These are phyloP conservation scores for Boletus smithii DNA, from an alignment of 1,284 basidiomycete genomes.

Conservation along the genomic window DNA sequence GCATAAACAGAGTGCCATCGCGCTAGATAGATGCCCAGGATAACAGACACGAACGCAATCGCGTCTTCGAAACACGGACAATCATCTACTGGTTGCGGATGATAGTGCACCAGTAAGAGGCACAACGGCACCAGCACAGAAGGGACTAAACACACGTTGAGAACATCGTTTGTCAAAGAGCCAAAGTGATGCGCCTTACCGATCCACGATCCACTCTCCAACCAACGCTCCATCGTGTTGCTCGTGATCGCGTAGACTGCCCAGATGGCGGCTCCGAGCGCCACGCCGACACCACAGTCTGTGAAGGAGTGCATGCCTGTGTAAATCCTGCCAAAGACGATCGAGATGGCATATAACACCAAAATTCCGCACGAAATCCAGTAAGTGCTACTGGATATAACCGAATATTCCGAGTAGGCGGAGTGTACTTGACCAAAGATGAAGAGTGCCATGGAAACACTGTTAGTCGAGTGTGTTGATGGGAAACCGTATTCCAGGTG, in stretches of 20 bases:
- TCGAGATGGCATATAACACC: conserved; percentile 65
- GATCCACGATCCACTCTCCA: conserved; percentile 49
- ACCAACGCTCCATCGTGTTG: conserved; percentile 47
- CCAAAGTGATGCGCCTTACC: conserved; percentile 36
- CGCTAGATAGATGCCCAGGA: conserved; percentile 72
- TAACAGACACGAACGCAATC: conserved; percentile 86
- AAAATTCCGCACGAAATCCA: conserved; percentile 45
- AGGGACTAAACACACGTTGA: conserved; percentile 51
- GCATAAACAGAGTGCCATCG: conserved; percentile 53
- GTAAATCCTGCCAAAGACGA: conserved; percentile 89
- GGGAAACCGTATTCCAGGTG: conserved; percentile 94
- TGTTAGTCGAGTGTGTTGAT: conserved; percentile 93
- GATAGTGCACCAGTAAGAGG: conserved; percentile 77
- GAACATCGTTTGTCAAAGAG: neutral
- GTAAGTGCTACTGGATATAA: conserved; percentile 47
- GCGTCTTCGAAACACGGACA: conserved; percentile 99
- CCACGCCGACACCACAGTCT: conserved; percentile 67
- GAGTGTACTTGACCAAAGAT: conserved; percentile 57
- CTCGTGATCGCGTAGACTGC: conserved; percentile 43
- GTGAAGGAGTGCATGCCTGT: conserved; percentile 88
- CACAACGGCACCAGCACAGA: conserved; percentile 61
- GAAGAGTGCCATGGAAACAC: conserved; percentile 83
- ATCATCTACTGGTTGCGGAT: conserved; percentile 92
- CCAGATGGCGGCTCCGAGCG: conserved; percentile 71
- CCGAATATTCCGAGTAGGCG: conserved; percentile 34